Evolutionary conservation across 768 basidiomycete species (phyloP).

Genomic region (Hebeloma cylindrosporum): DNA sequence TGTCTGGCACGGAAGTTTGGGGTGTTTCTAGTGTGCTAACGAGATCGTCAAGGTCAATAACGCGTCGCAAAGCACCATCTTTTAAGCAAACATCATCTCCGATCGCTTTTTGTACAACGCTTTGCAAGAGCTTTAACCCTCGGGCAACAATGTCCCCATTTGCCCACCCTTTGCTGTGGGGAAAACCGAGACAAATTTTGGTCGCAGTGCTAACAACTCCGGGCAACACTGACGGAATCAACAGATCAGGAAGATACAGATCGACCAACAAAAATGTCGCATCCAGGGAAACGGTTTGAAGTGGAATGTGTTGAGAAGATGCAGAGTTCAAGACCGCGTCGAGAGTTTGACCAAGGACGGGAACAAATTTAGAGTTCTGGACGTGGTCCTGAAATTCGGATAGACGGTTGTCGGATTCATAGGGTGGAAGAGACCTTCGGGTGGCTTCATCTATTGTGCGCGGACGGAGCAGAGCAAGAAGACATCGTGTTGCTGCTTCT

Average conservation of each 20-base stretch:
- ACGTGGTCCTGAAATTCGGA: slow-evolving; percentile 43
- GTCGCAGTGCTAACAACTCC: slow-evolving; percentile 79
- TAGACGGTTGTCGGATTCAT: slow-evolving; percentile 29
- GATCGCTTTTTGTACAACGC: slow-evolving; percentile 54
- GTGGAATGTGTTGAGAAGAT: slow-evolving; percentile 52
- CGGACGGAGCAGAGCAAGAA: slow-evolving; percentile 61
- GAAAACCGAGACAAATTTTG: slow-evolving; percentile 61
- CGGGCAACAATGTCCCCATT: slow-evolving; percentile 65
- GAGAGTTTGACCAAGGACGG: slow-evolving; percentile 82
- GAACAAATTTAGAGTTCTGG: slow-evolving; percentile 53
- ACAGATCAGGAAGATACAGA: slow-evolving; percentile 50
- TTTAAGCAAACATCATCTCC: slow-evolving; percentile 66
- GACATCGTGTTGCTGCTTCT: slow-evolving; percentile 67
- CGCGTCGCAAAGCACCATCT: slow-evolving; percentile 55
- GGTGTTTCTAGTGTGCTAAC: slow-evolving; percentile 31
- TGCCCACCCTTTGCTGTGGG: slow-evolving; percentile 62
- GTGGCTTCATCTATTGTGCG: slow-evolving; percentile 42
- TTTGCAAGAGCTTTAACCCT: slow-evolving; percentile 57
- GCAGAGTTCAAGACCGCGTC: slow-evolving; percentile 66
- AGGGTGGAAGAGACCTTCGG: slow-evolving; percentile 20
- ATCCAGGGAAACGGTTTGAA: slow-evolving; percentile 66
- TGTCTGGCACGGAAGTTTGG: slow-evolving; percentile 13
- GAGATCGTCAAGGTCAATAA: slow-evolving; percentile 67
- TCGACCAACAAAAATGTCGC: slow-evolving; percentile 56
- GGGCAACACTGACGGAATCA: slow-evolving; percentile 72